Base-by-base conservation (phyloP, 768 basidiomycete genomes). In the Filobasidium wieringae region DNA sequence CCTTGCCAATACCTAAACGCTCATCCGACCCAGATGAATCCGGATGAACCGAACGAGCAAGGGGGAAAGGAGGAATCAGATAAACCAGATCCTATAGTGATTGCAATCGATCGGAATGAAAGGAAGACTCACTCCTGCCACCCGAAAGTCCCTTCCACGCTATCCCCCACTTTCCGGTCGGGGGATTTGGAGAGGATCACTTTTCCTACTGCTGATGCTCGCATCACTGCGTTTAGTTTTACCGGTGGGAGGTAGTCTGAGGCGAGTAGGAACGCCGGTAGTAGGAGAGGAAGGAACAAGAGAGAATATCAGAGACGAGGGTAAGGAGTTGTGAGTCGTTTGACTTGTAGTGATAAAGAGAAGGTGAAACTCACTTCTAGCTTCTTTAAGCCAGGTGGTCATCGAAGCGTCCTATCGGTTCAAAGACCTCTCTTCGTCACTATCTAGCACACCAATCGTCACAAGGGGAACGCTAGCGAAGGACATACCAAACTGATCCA, bases 371-470 rank as follows among this genome's bases (percentile, higher is more conserved):
- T 30, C 43, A 55, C 56, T 58, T 45, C 89, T 78, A 15, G 68
- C 69, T 68, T 88, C 85, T 60, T 80, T 81, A 51, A 97, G 68
- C 79, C 86, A 95, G 8, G 69, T 71, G 53, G 89, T 80, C 87
- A 90, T 88, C 0, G 88, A 87, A 19, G 91, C 89, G 66, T 95
- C 91, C 63, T 95, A 45, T 33, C 8, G n/a, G 11, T 19, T 29
- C 22, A 30, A n/a, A n/a, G n/a, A n/a, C n/a, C n/a, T n/a, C n/a
- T n/a, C n/a, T n/a, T n/a, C n/a, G n/a, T n/a, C n/a, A n/a, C n/a
- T n/a, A n/a, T n/a, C n/a, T n/a, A 45, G 24, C 14, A n/a, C 24
- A 14, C 34, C 11, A 33, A 15, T 39, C n/a, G 19, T 56, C 39
- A 27, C 41, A 47, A 12, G 2, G 4, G 3, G 32, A 37, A 37